These are phyloP conservation scores for Kodamaea fukazawae DNA, from an alignment of 805 yeast species.

Conservation along the genomic window DNA sequence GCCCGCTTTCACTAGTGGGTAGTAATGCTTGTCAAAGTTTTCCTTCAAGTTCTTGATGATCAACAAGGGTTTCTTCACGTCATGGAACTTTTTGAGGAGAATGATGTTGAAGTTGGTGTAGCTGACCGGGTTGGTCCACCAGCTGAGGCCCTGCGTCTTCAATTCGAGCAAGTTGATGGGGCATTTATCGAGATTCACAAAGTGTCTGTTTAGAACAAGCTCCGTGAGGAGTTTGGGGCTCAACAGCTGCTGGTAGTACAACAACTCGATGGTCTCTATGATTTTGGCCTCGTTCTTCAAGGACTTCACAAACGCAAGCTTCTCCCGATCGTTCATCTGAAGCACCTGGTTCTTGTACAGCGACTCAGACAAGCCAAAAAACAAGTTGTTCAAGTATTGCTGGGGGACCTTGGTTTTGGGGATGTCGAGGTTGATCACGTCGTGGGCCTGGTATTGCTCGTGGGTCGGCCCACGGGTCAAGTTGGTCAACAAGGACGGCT, in stretches of 20 bases:
- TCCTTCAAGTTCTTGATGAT: conserved; percentile 29
- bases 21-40: conserved; percentile 24
- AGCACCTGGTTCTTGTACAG: conserved; percentile 13
- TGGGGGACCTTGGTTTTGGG: conserved; percentile 6
- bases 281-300: conserved; percentile 9
- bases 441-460: conserved; percentile 24
- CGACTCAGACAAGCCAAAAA: conserved; percentile 24
- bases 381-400: conserved; percentile 17
- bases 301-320: conserved; percentile 18
- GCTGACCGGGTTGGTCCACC: conserved; percentile 21
- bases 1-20: conserved; percentile 21
- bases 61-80: conserved; percentile 29
- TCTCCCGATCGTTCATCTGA: conserved; percentile 17
- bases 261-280: conserved; percentile 17
- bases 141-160: conserved; percentile 17
- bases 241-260: conserved; percentile 27
- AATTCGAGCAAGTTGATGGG: conserved; percentile 22
- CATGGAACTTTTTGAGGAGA: conserved; percentile 36
- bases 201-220: conserved; percentile 25
- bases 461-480: conserved; percentile 32
- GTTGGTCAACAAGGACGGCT: conserved; percentile 33
- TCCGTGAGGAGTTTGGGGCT: conserved; percentile 24
- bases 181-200: conserved; percentile 11
- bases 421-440: conserved; percentile 7
- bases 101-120: conserved; percentile 29